Percentiles rank a stretch among this genome's conserved stretches.
Evolutionary conservation across 306 rosid genomes (phyloP).

Genomic region (Mimosa pudica): DNA sequence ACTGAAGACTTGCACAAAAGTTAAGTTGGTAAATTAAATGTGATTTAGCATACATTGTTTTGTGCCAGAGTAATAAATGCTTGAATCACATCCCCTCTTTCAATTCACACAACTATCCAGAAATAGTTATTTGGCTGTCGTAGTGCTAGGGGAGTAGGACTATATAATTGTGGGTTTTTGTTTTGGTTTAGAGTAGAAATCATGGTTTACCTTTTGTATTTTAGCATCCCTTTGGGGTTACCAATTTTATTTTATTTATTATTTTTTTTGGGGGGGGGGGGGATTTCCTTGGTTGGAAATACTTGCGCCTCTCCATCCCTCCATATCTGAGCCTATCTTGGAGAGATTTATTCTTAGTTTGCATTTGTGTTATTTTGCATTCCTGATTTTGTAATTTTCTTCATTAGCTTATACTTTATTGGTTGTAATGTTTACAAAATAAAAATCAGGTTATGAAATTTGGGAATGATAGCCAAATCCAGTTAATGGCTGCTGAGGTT

Average conservation of each 20-base stretch:
- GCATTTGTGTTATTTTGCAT: constrained; percentile 24
- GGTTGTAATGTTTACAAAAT: constrained; percentile 25
- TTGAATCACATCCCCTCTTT: background rate
- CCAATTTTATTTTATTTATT: constrained; percentile 1
- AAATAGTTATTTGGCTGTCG: constrained; percentile 8
- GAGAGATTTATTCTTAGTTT: constrained; percentile 6
- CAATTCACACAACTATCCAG: background rate
- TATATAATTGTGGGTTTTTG: background rate
- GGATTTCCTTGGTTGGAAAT: background rate
- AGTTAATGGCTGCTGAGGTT: constrained; percentile 77
- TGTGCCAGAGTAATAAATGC: background rate
- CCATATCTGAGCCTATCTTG: background rate
- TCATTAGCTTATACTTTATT: constrained; percentile 16
- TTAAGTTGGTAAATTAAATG: no score
- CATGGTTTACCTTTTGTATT: background rate
- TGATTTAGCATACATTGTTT: no score
- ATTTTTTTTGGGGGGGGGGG: no score
- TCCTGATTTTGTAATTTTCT: constrained; percentile 19
- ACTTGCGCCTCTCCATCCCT: constrained; percentile 2
- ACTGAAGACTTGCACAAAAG: background rate
- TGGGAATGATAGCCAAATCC: constrained; percentile 87
- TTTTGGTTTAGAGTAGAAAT: background rate
- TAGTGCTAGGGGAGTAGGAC: constrained; percentile 2
- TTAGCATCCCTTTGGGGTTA: constrained; percentile 12
- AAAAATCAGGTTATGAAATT: constrained; percentile 80